Conservation (phyloP, 257 asterid genomes). For the Asclepias syriaca region DNA sequence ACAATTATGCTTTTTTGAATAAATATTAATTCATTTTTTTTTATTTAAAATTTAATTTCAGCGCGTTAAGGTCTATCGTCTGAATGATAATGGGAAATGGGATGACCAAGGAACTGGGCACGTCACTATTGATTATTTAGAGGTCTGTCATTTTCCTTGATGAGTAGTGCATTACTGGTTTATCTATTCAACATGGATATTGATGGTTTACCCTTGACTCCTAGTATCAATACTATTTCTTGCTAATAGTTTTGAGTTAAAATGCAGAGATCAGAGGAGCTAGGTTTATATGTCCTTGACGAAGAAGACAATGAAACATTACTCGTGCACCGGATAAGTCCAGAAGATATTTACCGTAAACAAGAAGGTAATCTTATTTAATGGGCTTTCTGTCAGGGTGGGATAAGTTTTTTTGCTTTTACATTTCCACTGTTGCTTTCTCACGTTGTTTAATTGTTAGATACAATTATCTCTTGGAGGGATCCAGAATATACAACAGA, state of each 20-base stretch:
- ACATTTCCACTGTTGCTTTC: background rate
- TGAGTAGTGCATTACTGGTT: background rate
- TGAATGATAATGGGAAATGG: constrained; percentile 94
- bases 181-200: constrained; percentile 4
- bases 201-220: constrained; percentile 2
- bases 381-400: background rate
- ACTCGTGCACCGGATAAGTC: constrained; percentile 72
- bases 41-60: constrained; percentile 25
- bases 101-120: constrained; percentile 99
- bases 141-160: constrained; percentile 42
- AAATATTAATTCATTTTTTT: background rate
- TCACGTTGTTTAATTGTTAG: constrained; percentile 32
- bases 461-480: constrained; percentile 95
- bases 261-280: constrained; percentile 80
- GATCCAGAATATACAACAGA: constrained; percentile 91
- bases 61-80: constrained; percentile 97
- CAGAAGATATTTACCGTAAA: constrained; percentile 89
- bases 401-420: background rate
- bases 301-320: constrained; percentile 85
- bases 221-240: background rate
- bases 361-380: constrained; percentile 69
- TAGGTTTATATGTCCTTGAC: constrained; percentile 70
- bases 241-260: constrained; percentile 13
- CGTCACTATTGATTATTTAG: constrained; percentile 76
- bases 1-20: too few species aligned